Evolutionary conservation across 148 eudicot species (phyloP), one percentile per base, ranked within the genome.

Genomic region (Cornus controversa): DNA sequence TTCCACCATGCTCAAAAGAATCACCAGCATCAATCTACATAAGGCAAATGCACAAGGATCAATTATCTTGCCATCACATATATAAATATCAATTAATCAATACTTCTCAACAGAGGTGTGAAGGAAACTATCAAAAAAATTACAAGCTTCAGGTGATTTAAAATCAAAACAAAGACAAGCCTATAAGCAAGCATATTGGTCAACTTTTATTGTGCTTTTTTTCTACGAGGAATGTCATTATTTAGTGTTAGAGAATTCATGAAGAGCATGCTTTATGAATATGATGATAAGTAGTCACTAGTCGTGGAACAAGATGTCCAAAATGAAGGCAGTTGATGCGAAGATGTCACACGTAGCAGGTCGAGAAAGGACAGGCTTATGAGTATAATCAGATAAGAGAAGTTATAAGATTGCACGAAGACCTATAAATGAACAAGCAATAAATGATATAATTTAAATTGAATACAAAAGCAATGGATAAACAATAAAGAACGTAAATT

Each of bases 1-100:
- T 77, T 66, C 82, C 79, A 65, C 78, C 83, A 40, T 63, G 73
- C 75, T 82, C 78, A 14, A 54, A 37, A 45, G 74, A 67, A 73
- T 66, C 73, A 63, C 65, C 73, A 70, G 73, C 80, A 70, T 81
- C 71, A 67, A 58, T 78, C 92, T 90, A 84, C 70, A 79, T 54
- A 68, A 64, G 71, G 34, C 27, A 70, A 47, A 63, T 76, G 36
- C 40, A 73, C 42, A 79, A 53, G 24, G 67, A 67, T 70, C 67
- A 65, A 62, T 69, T 62, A 58, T 42, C 79, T 67, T 36, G 29
- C 4, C 10, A 25, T 11, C 67, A 37, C n/a, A 16, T 66, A 36
- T 23, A 36, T 8, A 37, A 63, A 22, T 26, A 26, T 18, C 28
- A 2, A n/a, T 2, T 42, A 28, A 26, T 4, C n/a, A 3, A 23